phyloP scores from a whole-genome alignment of 305 asterid species.

The Fraxinus sp. region DNA sequence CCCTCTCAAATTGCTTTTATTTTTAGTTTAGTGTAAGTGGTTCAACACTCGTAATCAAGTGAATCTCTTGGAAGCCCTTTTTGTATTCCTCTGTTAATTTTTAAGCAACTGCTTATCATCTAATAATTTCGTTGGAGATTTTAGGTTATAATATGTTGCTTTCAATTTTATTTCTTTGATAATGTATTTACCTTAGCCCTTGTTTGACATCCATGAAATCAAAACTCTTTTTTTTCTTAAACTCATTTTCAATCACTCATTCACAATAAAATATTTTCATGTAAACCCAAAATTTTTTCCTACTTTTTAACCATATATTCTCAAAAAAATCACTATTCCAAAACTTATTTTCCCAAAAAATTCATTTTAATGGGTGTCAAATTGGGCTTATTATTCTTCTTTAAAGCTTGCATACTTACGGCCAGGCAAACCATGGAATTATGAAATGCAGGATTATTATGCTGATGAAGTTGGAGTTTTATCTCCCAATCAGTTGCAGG shows the following conservation, averaged over 20 bases:
- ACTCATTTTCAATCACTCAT: background rate
- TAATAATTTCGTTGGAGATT: background rate
- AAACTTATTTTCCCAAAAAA: background rate
- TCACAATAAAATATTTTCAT: background rate
- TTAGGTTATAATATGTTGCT: conserved; percentile 12
- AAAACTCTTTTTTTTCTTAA: background rate
- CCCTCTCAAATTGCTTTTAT: background rate
- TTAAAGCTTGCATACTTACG: conserved; percentile 14
- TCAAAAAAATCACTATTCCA: background rate
- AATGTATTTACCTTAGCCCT: background rate
- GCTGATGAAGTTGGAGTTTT: conserved; percentile 98
- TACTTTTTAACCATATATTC: background rate
- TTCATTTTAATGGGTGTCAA: background rate
- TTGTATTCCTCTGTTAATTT: background rate
- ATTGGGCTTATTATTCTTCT: background rate
- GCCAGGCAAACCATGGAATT: conserved; percentile 29
- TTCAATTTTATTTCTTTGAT: conserved; percentile 3
- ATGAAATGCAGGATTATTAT: conserved; percentile 72
- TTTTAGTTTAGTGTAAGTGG: background rate
- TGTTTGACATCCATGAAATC: background rate
- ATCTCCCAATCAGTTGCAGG: conserved; percentile 92
- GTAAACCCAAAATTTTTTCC: background rate
- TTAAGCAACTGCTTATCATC: background rate
- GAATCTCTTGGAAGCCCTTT: background rate
- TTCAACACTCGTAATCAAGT: background rate